phyloP scores from a whole-genome alignment of 129 eudicot species.

The Centaurea solstitialis region DNA sequence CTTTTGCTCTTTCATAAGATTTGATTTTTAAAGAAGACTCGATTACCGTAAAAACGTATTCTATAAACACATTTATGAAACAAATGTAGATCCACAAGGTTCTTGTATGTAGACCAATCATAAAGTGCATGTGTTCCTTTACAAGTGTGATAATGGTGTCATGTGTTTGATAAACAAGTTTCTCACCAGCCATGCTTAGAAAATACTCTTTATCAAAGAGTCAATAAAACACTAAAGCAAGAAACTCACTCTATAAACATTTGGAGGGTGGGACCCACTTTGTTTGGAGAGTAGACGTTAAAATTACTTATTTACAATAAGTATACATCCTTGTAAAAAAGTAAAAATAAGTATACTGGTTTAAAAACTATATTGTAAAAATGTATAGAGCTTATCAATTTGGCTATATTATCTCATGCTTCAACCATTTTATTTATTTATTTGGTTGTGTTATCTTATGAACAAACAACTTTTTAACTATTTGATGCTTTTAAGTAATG shows the following conservation, averaged over 20 bases:
- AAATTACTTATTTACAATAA: background rate
- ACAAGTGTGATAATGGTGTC: slow-evolving; percentile 43
- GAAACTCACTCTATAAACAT: background rate
- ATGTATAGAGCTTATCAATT: background rate
- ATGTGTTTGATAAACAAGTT: slow-evolving; percentile 42
- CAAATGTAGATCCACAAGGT: slow-evolving; percentile 7
- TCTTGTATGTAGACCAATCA: slow-evolving; percentile 30
- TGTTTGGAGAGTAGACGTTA: slow-evolving; percentile 24
- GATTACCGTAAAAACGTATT: background rate
- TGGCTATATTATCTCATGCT: background rate
- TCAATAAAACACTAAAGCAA: slow-evolving; percentile 24
- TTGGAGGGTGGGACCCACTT: slow-evolving; percentile 31
- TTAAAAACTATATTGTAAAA: background rate
- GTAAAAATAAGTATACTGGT: background rate
- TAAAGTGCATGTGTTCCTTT: slow-evolving; percentile 43
- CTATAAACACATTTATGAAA: slow-evolving; percentile 1
- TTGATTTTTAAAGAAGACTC: background rate
- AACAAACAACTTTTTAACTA: background rate
- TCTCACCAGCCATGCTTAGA: slow-evolving; percentile 53
- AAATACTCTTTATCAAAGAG: slow-evolving; percentile 39
- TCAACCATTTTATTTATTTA: background rate
- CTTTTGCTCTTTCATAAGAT: background rate
- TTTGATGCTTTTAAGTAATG: no score
- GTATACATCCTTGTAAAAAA: background rate
- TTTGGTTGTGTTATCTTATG: background rate